Conservation (phyloP, 176 grass and related monocot species). For the Cocos nucifera region DNA sequence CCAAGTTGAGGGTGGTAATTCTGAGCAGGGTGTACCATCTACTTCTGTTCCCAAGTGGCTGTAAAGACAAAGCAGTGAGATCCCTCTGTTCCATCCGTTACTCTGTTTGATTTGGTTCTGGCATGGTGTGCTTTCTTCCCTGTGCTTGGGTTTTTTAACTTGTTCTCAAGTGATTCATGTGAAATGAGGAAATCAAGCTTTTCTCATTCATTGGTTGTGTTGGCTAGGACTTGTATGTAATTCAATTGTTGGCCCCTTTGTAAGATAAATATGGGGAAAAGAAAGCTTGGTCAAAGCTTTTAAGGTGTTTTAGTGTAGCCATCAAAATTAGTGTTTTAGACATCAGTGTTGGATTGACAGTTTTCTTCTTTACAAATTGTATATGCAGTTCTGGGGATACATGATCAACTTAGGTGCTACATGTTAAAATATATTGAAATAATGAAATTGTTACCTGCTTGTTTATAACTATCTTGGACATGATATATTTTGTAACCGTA, state of each 20-base stretch:
- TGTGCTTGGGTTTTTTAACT: slow-evolving; percentile 3
- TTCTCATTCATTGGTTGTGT: slow-evolving; percentile 1
- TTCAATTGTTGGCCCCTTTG: neutral
- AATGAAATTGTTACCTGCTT: too few species aligned
- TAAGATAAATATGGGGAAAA: slow-evolving; percentile 31
- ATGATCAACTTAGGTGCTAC: too few species aligned
- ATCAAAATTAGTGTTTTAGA: too few species aligned
- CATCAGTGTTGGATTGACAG: too few species aligned
- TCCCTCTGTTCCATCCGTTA: slow-evolving; percentile 1
- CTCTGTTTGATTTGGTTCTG: neutral
- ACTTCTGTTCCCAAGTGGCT: slow-evolving; percentile 12
- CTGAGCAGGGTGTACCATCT: neutral
- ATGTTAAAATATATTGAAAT: too few species aligned
- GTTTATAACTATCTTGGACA: too few species aligned
- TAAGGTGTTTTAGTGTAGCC: neutral
- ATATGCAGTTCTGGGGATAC: too few species aligned
- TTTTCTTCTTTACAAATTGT: too few species aligned
- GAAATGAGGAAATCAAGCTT: slow-evolving; percentile 13
- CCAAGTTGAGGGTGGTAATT: neutral
- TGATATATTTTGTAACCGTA: too few species aligned
- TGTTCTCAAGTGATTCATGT: neutral
- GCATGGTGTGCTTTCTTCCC: slow-evolving; percentile 5
- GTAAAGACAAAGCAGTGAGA: slow-evolving; percentile 1
- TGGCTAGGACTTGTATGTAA: neutral
- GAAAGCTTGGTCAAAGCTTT: neutral